A percentile compares a stretch with the other conserved stretches of the same genome.
These are phyloP conservation scores for Chalciporus sphaerocephalus DNA, from an alignment of 768 basidiomycete genomes.

Conservation along the genomic window DNA sequence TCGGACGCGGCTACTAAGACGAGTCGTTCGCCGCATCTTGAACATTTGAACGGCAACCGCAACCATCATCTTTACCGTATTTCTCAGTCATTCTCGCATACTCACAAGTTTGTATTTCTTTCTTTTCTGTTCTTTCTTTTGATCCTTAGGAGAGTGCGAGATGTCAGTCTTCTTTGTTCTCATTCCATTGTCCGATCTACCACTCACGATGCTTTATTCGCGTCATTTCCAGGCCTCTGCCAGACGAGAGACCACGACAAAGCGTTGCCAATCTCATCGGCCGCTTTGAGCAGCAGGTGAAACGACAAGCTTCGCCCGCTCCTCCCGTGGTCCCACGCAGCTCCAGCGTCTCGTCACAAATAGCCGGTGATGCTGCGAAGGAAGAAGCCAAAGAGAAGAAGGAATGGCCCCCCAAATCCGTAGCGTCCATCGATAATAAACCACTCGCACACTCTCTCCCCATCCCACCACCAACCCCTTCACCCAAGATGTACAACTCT, in stretches of 20 bases:
- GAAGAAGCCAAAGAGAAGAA: slow-evolving; percentile 67
- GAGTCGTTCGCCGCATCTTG: slow-evolving; percentile 8
- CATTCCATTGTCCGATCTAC: slow-evolving; percentile 4
- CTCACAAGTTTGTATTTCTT: slow-evolving; percentile 12
- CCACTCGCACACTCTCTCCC: slow-evolving; percentile 35
- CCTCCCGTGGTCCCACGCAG: slow-evolving; percentile 47
- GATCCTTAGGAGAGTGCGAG: slow-evolving; percentile 18
- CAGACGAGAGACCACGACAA: slow-evolving; percentile 83
- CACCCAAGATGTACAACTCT: slow-evolving; percentile 15
- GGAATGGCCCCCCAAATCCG: slow-evolving; percentile 69
- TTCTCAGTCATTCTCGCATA: slow-evolving; percentile 8
- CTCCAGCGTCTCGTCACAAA: slow-evolving; percentile 63
- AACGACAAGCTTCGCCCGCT: slow-evolving; percentile 48
- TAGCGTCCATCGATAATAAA: slow-evolving; percentile 32
- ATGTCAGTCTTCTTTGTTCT: slow-evolving; percentile 25
- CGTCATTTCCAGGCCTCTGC: slow-evolving; percentile 59
- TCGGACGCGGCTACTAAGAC: slow-evolving; percentile 1
- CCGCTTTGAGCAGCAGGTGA: slow-evolving; percentile 78
- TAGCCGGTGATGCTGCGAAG: slow-evolving; percentile 57
- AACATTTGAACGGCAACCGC: slow-evolving; percentile 24
- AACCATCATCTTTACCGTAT: slow-evolving; percentile 24
- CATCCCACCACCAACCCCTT: slow-evolving; percentile 26
- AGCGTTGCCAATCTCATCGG: slow-evolving; percentile 91
- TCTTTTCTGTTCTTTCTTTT: slow-evolving; percentile 11
- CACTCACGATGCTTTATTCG: slow-evolving; percentile 9